Conservation (phyloP, 306 rosid genomes). For the Pterocarpus santalinus region DNA sequence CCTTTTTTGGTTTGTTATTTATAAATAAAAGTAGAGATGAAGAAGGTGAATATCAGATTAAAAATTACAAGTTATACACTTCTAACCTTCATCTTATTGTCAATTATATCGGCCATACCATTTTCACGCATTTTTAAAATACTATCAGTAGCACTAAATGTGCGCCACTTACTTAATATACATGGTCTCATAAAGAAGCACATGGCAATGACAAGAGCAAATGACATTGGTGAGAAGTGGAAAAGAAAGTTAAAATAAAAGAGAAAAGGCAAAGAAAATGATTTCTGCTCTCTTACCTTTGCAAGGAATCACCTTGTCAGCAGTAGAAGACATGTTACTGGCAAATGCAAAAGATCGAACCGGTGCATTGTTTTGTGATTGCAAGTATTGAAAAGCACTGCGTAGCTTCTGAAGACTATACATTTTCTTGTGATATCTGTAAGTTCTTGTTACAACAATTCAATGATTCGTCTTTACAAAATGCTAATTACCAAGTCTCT, state of each 20-base stretch:
- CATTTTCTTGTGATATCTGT: constrained; percentile 1
- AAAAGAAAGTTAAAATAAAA: not conserved
- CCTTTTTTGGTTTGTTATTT: no score
- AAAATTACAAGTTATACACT: no score
- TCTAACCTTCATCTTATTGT: no score
- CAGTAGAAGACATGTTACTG: constrained; percentile 40
- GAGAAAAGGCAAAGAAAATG: not conserved
- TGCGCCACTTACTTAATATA: not conserved
- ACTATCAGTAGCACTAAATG: not conserved
- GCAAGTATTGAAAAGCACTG: not conserved
- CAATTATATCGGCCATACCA: no score
- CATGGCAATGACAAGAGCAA: not conserved
- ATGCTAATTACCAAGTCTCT: no score
- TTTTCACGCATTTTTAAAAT: not conserved
- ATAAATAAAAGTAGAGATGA: no score
- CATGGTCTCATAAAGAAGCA: not conserved
- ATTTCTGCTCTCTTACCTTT: constrained; percentile 38
- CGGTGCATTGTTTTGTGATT: not conserved
- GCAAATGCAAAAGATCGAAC: not conserved
- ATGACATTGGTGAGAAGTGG: not conserved
- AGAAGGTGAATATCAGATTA: no score
- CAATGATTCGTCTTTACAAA: no score
- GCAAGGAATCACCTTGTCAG: constrained; percentile 51
- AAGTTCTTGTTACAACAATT: not conserved
- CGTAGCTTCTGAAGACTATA: constrained; percentile 18